Evolutionary conservation across 441 rosid species (phyloP), one percentile per base, ranked within the genome.

Genomic region (Jatropha podagrica): DNA sequence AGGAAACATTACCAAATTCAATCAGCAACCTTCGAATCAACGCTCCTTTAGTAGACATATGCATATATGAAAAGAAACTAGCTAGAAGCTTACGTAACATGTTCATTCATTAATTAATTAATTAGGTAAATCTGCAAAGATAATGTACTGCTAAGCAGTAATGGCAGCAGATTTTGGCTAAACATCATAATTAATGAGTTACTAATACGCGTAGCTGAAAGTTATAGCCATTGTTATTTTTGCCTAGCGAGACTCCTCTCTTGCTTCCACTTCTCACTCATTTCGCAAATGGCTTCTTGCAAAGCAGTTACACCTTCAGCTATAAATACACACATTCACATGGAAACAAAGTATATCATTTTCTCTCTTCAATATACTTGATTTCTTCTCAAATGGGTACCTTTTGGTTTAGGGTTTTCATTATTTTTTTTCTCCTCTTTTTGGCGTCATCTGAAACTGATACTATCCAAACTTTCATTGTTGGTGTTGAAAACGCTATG

Each of bases 401-500:
- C 11, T 44, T n/a, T 4, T 65, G 54, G 52, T 20, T 17, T 65
- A 11, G 17, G 17, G 2, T 42, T 20, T n/a, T 42, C 32, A n/a
- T 65, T n/a, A 7, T n/a, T 18, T 65, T 38, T 65, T n/a, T 4
- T 0, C 26, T 42, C 32, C 41, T 44, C 17, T 26, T n/a, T 20
- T 13, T 38, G 7, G 65, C 58, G 73, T 70, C 37, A 20, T 51
- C 37, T n/a, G 41, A 46, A 18, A 59, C 48, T 17, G 23, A 55
- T 55, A 55, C 12, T 15, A 37, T 46, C 23, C 48, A 63, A 44
- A 67, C 63, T 27, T 81, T 60, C 69, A 76, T 83, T 20, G 62
- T 76, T 42, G 63, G 64, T 6, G 79, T 81, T 17, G 72, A 42
- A 49, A 63, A 74, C 5, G 48, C 41, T 38, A 65, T 76, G 37